phyloP scores from a whole-genome alignment of 768 basidiomycete species.

The Lactarius indigo region DNA sequence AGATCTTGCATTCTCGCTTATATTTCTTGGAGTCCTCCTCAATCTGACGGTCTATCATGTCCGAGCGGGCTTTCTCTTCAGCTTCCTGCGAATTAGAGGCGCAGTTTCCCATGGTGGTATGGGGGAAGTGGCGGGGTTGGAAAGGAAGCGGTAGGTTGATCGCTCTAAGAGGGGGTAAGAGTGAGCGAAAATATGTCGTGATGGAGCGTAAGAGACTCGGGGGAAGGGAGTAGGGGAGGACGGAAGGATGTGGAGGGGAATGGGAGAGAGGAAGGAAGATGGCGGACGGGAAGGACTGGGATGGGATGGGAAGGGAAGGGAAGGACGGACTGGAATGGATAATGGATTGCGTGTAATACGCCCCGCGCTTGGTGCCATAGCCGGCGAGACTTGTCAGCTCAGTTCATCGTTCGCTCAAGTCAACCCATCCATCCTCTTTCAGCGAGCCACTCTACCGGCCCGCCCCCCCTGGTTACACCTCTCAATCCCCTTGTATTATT shows the following conservation, averaged over 20 bases:
- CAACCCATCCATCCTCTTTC: too few species aligned
- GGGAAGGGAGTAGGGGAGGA: neutral
- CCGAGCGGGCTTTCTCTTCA: slow-evolving; percentile 58
- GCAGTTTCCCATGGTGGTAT: slow-evolving; percentile 59
- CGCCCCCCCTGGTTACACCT: neutral
- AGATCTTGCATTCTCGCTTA: slow-evolving; percentile 88
- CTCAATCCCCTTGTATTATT: neutral
- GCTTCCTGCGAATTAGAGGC: slow-evolving; percentile 53
- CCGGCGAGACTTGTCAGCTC: neutral
- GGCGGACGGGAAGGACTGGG: neutral
- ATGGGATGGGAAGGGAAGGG: neutral
- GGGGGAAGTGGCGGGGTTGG: neutral
- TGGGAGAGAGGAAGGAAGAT: neutral
- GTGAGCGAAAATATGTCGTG: neutral
- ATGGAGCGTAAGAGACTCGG: neutral
- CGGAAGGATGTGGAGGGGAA: neutral
- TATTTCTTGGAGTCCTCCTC: slow-evolving; percentile 83
- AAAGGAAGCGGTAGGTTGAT: neutral
- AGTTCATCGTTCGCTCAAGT: neutral
- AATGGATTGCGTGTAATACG: neutral
- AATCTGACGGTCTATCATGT: slow-evolving; percentile 76
- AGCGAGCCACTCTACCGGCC: neutral
- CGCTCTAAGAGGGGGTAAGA: neutral
- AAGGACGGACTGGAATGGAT: neutral
- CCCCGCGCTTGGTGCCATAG: neutral